A percentile compares a stretch with the other conserved stretches of the same genome.
Evolutionary conservation across 2,329 filamentous ascomycete species (phyloP).

Genomic region (Paradendryphiella salina): DNA sequence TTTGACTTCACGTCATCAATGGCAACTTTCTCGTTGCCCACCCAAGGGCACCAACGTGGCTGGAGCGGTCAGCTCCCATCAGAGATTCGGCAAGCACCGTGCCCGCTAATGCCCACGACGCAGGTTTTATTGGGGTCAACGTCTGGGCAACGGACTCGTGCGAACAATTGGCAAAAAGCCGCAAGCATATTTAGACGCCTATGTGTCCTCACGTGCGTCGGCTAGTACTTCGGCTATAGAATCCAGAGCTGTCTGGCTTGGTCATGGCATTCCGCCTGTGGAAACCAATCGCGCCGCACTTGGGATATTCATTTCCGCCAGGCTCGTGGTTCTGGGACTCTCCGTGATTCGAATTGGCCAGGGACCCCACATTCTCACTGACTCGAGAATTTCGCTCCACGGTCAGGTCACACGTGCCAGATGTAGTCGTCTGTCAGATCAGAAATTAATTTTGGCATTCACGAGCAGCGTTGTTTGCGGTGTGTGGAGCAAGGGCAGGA

Average conservation of each 20-base stretch:
- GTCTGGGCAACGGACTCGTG: constrained; percentile 28
- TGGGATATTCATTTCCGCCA: constrained; percentile 37
- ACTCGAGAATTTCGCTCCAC: constrained; percentile 6
- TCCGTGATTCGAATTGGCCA: constrained; percentile 13
- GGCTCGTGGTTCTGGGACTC: constrained; percentile 5
- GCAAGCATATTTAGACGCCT: constrained; percentile 20
- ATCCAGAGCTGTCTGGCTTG: constrained; percentile 30
- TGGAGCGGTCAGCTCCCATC: constrained; percentile 18
- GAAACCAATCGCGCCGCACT: constrained; percentile 33
- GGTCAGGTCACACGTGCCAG: neutral
- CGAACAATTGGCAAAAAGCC: constrained; percentile 28
- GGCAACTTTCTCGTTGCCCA: neutral
- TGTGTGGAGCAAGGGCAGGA: constrained; percentile 9
- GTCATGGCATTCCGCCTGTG: constrained; percentile 14
- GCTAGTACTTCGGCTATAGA: constrained; percentile 26
- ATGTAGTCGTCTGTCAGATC: neutral
- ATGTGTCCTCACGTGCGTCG: constrained; percentile 26
- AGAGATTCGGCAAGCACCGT: constrained; percentile 16
- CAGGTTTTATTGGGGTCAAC: constrained; percentile 18
- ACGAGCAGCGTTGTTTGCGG: constrained; percentile 1
- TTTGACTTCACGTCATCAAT: constrained; percentile 2
- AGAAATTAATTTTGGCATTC: constrained; percentile 6
- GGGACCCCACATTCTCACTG: constrained; percentile 19
- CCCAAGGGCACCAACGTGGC: neutral
- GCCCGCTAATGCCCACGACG: constrained; percentile 17